Conservation (phyloP, 108 stramenopile genomes). For the Phaeodactylum tricornutum region DNA sequence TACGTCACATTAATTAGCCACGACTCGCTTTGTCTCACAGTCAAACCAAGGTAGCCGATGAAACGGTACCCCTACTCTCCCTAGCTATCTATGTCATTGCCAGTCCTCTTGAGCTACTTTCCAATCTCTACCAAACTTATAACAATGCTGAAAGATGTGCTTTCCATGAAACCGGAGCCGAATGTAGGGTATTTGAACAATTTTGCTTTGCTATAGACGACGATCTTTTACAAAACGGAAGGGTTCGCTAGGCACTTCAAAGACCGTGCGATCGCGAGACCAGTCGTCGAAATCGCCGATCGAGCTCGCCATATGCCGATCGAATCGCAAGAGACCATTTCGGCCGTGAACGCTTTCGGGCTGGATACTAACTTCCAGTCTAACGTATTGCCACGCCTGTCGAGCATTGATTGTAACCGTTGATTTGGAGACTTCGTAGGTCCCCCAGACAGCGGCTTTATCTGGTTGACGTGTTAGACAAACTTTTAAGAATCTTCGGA, state of each 20-base stretch:
- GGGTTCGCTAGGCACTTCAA: constrained; percentile 42
- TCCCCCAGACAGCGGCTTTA: constrained; percentile 42
- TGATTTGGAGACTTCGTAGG: constrained; percentile 52
- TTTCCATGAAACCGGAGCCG: no score
- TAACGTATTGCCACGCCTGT: constrained; percentile 49
- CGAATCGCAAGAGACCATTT: constrained; percentile 40
- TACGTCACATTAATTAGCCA: no score
- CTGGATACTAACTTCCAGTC: constrained; percentile 44
- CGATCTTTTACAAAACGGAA: constrained; percentile 58
- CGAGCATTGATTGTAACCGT: constrained; percentile 36
- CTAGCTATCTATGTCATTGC: no score
- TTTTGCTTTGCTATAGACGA: constrained; percentile 21
- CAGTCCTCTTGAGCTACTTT: no score
- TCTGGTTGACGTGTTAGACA: constrained; percentile 5
- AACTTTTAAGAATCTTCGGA: constrained; percentile 43
- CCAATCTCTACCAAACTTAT: no score
- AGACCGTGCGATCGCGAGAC: constrained; percentile 39
- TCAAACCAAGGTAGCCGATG: no score
- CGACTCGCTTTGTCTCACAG: no score
- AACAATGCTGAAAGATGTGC: no score
- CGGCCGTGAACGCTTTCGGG: constrained; percentile 25
- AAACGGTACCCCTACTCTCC: no score
- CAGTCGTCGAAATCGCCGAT: constrained; percentile 52
- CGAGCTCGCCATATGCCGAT: constrained; percentile 45
- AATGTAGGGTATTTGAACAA: no score